Percentiles rank a stretch among this genome's conserved stretches.
Evolutionary conservation across 1,284 basidiomycete species (phyloP).

Genomic region (Coniophora puteana): DNA sequence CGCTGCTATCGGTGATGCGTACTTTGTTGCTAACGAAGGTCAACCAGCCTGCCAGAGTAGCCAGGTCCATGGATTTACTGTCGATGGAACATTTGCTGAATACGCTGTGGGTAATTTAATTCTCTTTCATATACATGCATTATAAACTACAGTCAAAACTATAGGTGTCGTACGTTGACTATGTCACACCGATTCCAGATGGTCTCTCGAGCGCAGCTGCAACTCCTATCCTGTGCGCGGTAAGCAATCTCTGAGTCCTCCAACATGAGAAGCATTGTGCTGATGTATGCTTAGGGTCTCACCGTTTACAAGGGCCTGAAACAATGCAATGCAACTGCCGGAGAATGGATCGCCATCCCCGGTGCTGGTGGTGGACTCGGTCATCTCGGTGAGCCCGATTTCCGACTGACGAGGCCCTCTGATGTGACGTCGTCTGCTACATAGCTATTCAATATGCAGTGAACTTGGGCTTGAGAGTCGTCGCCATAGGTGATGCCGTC

Average conservation of each 20-base stretch:
- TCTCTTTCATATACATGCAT: neutral
- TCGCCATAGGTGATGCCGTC: constrained; percentile 53
- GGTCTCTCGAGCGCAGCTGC: constrained; percentile 51
- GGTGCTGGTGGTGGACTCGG: constrained; percentile 60
- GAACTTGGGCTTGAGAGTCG: constrained; percentile 57
- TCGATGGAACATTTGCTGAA: constrained; percentile 51
- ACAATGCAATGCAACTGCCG: constrained; percentile 45
- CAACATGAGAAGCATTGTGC: neutral
- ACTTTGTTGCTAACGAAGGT: too few relatives aligned
- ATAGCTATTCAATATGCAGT: constrained; percentile 61
- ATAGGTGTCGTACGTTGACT: constrained; percentile 51
- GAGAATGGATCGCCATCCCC: constrained; percentile 65
- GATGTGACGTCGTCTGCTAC: neutral
- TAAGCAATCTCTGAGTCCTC: constrained; percentile 17
- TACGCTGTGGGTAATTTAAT: constrained; percentile 33
- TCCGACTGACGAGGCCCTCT: too few relatives aligned
- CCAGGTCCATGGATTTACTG: constrained; percentile 49
- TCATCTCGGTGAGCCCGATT: constrained; percentile 41
- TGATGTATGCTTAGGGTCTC: constrained; percentile 38
- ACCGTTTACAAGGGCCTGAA: constrained; percentile 70
- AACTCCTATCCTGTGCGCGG: constrained; percentile 63
- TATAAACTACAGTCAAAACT: constrained; percentile 18
- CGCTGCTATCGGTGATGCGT: constrained; percentile 8
- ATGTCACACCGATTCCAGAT: constrained; percentile 65
- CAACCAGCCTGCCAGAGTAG: constrained; percentile 39